Conservation (phyloP, 2,329 filamentous ascomycete species). For the Graphiopsis chlorocephala region DNA sequence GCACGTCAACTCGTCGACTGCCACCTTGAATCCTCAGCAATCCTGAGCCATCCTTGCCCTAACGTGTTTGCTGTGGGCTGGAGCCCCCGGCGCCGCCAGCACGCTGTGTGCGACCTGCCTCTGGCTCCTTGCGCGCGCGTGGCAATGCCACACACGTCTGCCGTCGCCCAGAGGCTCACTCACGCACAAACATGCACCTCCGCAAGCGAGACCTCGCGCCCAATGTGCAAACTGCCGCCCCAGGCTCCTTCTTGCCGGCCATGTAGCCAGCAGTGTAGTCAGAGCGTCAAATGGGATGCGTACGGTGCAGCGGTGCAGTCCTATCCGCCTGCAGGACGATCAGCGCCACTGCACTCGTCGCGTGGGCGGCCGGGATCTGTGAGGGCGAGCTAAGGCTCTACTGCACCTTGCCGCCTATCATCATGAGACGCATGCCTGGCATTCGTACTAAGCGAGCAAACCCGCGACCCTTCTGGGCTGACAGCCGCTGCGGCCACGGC, state of each 20-base stretch:
- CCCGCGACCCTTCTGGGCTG: constrained; percentile 6
- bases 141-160: constrained; percentile 3
- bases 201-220: constrained; percentile 8
- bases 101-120: neutral
- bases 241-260: neutral
- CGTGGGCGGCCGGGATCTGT: constrained; percentile 14
- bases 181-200: neutral
- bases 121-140: constrained; percentile 6
- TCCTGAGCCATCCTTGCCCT: neutral
- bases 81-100: constrained; percentile 2
- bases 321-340: constrained; percentile 13
- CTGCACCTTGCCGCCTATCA: constrained; percentile 12
- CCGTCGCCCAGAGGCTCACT: neutral
- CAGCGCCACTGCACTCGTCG: constrained; percentile 11
- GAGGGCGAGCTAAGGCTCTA: constrained; percentile 9
- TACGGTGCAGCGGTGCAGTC: constrained; percentile 6
- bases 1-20: constrained; percentile 11
- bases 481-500: constrained; percentile 8
- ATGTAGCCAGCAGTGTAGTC: neutral
- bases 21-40: constrained; percentile 4
- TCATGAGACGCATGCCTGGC: constrained; percentile 5
- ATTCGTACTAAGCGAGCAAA: constrained; percentile 7
- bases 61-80: neutral
- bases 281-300: neutral
- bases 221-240: neutral